A percentile compares a stretch with the other conserved stretches of the same genome.
Evolutionary conservation across 169 alveolate species (phyloP).

Genomic region (Plasmodium coatneyi): DNA sequence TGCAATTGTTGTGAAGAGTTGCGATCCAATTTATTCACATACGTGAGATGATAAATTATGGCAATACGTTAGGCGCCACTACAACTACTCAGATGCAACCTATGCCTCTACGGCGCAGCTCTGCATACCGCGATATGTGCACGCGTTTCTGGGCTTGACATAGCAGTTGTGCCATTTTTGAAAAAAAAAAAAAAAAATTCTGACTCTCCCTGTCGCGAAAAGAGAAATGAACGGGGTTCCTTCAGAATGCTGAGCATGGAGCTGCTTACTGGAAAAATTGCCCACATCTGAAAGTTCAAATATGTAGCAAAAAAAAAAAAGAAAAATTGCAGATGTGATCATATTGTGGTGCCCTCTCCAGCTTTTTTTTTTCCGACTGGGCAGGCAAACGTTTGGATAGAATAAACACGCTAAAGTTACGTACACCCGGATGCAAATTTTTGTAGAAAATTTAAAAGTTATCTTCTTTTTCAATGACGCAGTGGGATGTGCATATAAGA

Average conservation of each 20-base stretch:
- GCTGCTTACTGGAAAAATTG: not conserved
- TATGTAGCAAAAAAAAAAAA: not conserved
- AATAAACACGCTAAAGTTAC: not conserved
- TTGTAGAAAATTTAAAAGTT: not conserved
- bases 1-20: not conserved
- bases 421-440: not conserved
- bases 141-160: not conserved
- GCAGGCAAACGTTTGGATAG: not conserved
- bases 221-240: not conserved
- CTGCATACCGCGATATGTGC: not conserved
- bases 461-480: not conserved
- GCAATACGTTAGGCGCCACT: not conserved
- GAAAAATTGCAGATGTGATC: not conserved
- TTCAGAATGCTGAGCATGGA: not conserved
- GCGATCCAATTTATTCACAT: not conserved
- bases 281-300: not conserved
- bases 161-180: not conserved
- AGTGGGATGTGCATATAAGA: not conserved
- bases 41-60: not conserved
- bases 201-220: not conserved
- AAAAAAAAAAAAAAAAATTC: too few species aligned
- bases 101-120: not conserved
- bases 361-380: not conserved
- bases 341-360: not conserved
- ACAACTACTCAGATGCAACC: not conserved